Base-by-base conservation (phyloP, 1,284 basidiomycete genomes). In the Cutaneotrichosporon arboriforme region DNA sequence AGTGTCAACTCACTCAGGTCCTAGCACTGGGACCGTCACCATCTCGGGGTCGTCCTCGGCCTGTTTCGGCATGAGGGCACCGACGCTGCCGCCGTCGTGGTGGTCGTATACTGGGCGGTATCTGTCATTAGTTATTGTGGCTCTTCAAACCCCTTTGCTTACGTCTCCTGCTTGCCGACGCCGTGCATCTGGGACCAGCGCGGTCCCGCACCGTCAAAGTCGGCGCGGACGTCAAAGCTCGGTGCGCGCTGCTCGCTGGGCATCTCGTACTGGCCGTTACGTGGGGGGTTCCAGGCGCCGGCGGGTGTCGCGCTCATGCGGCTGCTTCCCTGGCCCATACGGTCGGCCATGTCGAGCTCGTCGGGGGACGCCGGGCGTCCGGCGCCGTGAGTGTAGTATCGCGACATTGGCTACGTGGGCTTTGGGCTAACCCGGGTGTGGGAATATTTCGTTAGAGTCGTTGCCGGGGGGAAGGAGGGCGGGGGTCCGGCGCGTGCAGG, bases 191-290 rank as follows among this genome's bases (percentile, higher is more conserved):
- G 69, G 46, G 69, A 71, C 71, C 91, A 92, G 59, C 80, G 78
- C 18, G 88, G 90, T 0, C 90, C 90, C 4, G 81, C 70, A 62
- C 91, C 92, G 77, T 93, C 91, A 73, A 93, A 93, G 76, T 93
- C 90, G 9, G 89, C 88, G 67, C 85, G 88, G 35, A 93, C 84
- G 67, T 93, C 87, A 81, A 87, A 91, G 8, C 79, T 77, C 26
- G 77, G 81, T 40, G 83, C 83, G 13, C 34, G 70, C 68, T 68
- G 65, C 54, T 68, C 65, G 0, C 48, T 46, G 2, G 50, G 46
- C n/a, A 67, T 68, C 41, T 69, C 61, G 42, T 62, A 64, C 20
- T 61, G 46, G 31, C 43, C n/a, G 23, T 45, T 38, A 10, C n/a
- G 46, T 41, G 31, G 26, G 22, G 46, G 26, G 17, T 39, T 17